phyloP scores from a whole-genome alignment of 2,329 filamentous ascomycete genomes.

The Botryotinia convoluta region DNA sequence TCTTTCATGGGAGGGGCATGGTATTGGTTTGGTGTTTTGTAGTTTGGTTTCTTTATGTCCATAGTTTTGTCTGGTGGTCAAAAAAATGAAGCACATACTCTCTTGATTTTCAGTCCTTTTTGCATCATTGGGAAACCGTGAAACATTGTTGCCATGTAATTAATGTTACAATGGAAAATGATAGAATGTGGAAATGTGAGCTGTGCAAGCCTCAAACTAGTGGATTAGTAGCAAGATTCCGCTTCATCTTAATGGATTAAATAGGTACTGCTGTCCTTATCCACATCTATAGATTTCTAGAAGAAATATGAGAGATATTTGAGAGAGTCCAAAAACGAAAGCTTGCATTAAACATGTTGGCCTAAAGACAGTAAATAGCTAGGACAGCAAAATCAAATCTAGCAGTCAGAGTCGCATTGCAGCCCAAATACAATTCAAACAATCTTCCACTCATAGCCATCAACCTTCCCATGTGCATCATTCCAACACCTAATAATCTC shows the following conservation, averaged over 20 bases:
- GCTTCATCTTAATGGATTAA: neutral
- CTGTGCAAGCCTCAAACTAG: neutral
- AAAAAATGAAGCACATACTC: neutral
- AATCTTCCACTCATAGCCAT: neutral
- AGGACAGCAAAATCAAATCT: neutral
- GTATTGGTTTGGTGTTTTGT: conserved; percentile 9
- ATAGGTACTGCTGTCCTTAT: neutral
- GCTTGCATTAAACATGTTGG: neutral
- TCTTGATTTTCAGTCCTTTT: neutral
- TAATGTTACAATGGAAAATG: neutral
- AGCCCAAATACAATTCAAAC: neutral
- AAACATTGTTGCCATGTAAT: neutral
- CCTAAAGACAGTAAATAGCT: neutral
- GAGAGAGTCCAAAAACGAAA: neutral
- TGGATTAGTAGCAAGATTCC: neutral
- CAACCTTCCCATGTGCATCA: neutral
- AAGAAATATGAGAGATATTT: neutral
- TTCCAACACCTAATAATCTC: neutral
- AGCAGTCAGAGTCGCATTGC: neutral
- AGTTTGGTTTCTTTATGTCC: conserved; percentile 13
- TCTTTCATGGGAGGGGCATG: conserved; percentile 10
- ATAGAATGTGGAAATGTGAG: no score
- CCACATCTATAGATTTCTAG: neutral
- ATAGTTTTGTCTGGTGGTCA: conserved; percentile 8
- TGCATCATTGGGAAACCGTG: neutral